Evolutionary conservation across 345 rosid species (phyloP).

Genomic region (Excoecaria agallocha): DNA sequence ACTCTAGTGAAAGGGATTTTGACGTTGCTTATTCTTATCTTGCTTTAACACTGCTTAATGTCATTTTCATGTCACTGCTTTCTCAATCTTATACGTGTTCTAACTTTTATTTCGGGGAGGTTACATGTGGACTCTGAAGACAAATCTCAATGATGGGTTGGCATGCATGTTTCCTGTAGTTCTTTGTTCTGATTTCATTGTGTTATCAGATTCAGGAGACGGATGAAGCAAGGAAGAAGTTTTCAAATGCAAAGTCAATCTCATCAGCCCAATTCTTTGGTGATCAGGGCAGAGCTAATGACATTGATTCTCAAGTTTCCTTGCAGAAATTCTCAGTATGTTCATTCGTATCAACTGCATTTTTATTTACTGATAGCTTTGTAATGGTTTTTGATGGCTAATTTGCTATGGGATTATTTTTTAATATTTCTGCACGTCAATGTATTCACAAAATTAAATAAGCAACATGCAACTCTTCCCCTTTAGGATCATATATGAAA

Average conservation of each 20-base stretch:
- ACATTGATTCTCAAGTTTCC: conserved; percentile 67
- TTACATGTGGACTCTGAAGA: conserved; percentile 1
- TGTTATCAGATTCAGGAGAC: conserved; percentile 70
- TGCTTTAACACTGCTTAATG: background rate
- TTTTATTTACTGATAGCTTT: background rate
- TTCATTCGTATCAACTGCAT: conserved; percentile 8
- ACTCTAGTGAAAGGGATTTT: background rate
- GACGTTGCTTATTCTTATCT: background rate
- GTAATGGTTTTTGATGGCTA: background rate
- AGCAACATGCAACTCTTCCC: background rate
- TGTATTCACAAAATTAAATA: background rate
- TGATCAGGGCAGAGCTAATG: conserved; percentile 53
- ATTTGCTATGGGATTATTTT: background rate
- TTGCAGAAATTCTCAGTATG: conserved; percentile 90
- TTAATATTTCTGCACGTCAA: background rate
- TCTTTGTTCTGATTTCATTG: conserved; percentile 6
- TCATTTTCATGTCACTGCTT: background rate
- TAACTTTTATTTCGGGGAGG: background rate
- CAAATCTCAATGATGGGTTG: background rate
- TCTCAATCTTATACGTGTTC: background rate
- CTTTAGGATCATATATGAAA: background rate
- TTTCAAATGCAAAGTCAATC: conserved; percentile 90
- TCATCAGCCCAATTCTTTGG: conserved; percentile 96
- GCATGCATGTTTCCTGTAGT: background rate
- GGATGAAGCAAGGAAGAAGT: conserved; percentile 98